Conservation (phyloP, 2,329 filamentous ascomycete species). For the Monilinia polystroma region DNA sequence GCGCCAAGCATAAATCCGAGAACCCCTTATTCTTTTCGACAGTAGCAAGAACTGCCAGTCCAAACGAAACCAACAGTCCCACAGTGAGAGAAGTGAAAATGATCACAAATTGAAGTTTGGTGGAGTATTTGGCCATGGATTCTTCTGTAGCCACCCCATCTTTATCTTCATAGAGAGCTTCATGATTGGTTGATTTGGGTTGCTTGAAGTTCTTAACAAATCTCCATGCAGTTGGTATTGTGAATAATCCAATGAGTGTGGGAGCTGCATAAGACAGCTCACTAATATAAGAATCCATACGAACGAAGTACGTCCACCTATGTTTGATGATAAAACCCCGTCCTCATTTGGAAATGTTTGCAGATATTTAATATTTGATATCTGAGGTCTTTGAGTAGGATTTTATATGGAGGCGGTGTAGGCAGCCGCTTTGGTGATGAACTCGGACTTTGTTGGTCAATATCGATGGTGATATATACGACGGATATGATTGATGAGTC, state of each 20-base stretch:
- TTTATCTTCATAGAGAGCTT: constrained; percentile 57
- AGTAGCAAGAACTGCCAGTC: constrained; percentile 53
- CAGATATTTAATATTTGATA: not conserved
- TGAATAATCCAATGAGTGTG: constrained; percentile 27
- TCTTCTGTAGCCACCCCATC: constrained; percentile 68
- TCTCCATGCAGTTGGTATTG: constrained; percentile 30
- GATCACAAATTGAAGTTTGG: constrained; percentile 53
- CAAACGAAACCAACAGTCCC: constrained; percentile 56
- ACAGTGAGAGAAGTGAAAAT: constrained; percentile 52
- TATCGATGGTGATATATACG: not conserved
- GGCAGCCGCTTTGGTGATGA: not conserved
- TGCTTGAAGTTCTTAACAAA: constrained; percentile 28
- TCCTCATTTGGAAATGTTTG: constrained; percentile 4
- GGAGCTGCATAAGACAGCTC: constrained; percentile 22
- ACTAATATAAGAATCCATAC: constrained; percentile 18
- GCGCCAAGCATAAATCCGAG: constrained; percentile 42
- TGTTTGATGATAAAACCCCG: constrained; percentile 4
- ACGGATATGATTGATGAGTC: not conserved
- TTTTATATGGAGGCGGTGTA: constrained; percentile 17
- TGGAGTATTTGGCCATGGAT: constrained; percentile 60
- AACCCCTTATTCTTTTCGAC: constrained; percentile 34
- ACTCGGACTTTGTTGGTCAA: not conserved
- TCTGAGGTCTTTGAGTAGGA: not conserved
- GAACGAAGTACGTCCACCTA: constrained; percentile 10
- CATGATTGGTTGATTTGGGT: constrained; percentile 25